Evolutionary conservation across 768 basidiomycete genomes (phyloP).

Genomic region (Psilocybe subaeruginosa): DNA sequence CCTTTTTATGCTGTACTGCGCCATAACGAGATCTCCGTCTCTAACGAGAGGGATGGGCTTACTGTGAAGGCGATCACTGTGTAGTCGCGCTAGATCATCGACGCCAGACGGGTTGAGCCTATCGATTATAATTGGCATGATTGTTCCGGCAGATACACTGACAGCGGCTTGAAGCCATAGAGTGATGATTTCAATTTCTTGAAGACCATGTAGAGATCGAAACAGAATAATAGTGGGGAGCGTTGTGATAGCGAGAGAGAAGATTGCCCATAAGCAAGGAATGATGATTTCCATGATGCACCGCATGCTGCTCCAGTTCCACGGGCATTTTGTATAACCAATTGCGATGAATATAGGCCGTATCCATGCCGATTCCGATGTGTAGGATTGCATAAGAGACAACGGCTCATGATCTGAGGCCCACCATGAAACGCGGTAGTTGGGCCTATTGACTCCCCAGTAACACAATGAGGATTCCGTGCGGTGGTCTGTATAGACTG

Average conservation of each 20-base stretch:
- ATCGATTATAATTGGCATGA: neutral
- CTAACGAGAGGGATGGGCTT: neutral
- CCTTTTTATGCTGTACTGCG: neutral
- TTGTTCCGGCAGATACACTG: neutral
- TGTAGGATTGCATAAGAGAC: neutral
- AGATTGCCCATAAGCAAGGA: neutral
- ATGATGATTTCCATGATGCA: neutral
- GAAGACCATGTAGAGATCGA: neutral
- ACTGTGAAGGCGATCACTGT: neutral
- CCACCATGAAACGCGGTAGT: neutral
- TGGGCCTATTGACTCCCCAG: constrained; percentile 1
- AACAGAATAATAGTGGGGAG: neutral
- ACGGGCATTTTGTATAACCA: neutral
- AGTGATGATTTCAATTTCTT: neutral
- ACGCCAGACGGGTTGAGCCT: neutral
- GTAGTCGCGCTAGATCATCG: neutral
- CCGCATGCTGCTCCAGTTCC: neutral
- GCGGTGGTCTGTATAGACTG: neutral
- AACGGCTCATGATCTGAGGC: neutral
- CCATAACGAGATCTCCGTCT: neutral
- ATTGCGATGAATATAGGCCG: neutral
- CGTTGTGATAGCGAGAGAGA: neutral
- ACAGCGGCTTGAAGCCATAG: neutral
- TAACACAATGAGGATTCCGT: neutral
- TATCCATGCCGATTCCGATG: neutral